Evolutionary conservation across 75 land plant species (phyloP).

Genomic region (Azolla pinnata): DNA sequence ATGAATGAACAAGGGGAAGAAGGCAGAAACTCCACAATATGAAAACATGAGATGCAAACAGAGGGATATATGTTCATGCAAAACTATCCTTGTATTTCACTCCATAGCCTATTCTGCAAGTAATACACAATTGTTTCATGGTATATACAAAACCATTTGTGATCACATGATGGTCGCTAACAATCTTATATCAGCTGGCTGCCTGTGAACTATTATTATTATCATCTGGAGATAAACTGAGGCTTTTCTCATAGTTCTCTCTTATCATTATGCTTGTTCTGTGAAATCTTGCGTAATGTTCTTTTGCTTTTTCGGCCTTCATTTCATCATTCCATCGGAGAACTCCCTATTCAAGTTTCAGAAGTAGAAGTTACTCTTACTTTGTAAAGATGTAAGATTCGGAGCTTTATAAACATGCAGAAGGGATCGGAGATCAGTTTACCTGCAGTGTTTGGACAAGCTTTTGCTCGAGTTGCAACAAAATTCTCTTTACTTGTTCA

Average conservation of each 20-base stretch:
- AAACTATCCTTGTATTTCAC: too few species aligned
- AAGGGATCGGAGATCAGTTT: neutral
- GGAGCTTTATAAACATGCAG: neutral
- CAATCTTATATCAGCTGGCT: too few species aligned
- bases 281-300: neutral
- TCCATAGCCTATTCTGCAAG: too few species aligned
- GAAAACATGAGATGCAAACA: too few species aligned
- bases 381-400: neutral
- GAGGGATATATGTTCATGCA: too few species aligned
- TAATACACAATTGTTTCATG: too few species aligned
- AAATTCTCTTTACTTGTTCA: constrained; percentile 2
- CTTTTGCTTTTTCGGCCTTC: constrained; percentile 4
- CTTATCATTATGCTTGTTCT: constrained; percentile 6
- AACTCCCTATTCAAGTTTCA: neutral
- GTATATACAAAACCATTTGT: too few species aligned
- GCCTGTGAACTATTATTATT: too few species aligned
- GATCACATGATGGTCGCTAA: too few species aligned
- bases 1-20: too few species aligned
- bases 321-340: neutral
- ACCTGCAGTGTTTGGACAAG: constrained; percentile 3
- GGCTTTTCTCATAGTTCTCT: constrained; percentile 5
- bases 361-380: neutral
- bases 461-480: constrained; percentile 4
- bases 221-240: too few species aligned
- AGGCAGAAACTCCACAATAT: too few species aligned